phyloP scores from a whole-genome alignment of 2,329 filamentous ascomycete genomes.

The Beauveria asiatica region DNA sequence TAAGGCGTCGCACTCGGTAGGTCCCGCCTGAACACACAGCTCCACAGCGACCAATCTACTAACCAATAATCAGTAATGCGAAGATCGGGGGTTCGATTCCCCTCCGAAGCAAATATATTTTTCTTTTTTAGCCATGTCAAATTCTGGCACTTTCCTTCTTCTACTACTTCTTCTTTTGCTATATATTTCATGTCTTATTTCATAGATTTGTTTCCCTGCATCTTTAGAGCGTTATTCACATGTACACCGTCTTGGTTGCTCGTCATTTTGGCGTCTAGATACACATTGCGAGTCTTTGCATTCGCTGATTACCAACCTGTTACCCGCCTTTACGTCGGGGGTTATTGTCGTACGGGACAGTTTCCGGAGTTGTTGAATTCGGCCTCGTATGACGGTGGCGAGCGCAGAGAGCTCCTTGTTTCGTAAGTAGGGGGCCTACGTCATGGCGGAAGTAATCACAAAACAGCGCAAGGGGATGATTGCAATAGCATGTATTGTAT shows the following conservation, averaged over 20 bases:
- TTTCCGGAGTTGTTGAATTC: not conserved
- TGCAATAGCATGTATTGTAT: not conserved
- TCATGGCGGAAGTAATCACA: not conserved
- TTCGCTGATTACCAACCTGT: too few species aligned
- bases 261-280: too few species aligned
- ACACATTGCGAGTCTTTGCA: too few species aligned
- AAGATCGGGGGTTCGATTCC: slow-evolving; percentile 13
- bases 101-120: slow-evolving; percentile 7
- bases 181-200: not conserved
- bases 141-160: not conserved
- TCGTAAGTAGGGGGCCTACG: not conserved
- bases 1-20: slow-evolving; percentile 12
- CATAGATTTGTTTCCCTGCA: too few species aligned
- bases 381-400: not conserved
- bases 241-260: too few species aligned
- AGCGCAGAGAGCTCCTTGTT: not conserved
- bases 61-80: slow-evolving; percentile 8
- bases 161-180: not conserved
- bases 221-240: too few species aligned
- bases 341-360: not conserved
- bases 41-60: not conserved
- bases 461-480: not conserved
- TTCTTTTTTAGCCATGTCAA: not conserved
- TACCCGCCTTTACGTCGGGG: too few species aligned
- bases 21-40: not conserved